Evolutionary conservation across 225 moss, liverwort and hornwort genomes (phyloP).

Genomic region (Pseudisothecium myosuroides): DNA sequence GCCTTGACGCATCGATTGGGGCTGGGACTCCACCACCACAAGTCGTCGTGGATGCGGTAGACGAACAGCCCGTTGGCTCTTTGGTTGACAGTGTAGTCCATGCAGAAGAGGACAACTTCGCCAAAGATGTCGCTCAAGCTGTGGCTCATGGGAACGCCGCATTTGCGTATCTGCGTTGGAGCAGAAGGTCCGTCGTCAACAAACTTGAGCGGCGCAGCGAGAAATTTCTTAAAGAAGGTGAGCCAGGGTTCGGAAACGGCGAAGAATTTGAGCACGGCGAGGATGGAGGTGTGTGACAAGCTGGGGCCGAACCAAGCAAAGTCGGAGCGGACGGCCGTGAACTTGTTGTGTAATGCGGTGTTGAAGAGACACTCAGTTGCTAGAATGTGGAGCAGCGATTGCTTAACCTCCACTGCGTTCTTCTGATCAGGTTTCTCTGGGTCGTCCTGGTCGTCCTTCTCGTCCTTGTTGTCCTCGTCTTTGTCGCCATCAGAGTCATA

Average conservation of each 20-base stretch:
- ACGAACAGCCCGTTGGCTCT: not conserved
- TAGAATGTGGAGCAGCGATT: not conserved
- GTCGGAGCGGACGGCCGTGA: not conserved
- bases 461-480: no score
- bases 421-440: not conserved
- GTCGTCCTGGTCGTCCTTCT: not conserved
- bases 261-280: not conserved
- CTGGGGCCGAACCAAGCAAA: not conserved
- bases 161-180: not conserved
- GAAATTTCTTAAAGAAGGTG: not conserved
- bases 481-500: not conserved
- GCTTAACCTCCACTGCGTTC: not conserved
- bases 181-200: not conserved
- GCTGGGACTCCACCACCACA: not conserved
- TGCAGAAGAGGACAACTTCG: not conserved
- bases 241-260: not conserved
- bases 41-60: not conserved
- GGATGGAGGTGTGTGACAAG: not conserved
- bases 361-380: not conserved
- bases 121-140: not conserved
- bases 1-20: not conserved
- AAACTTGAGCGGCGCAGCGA: not conserved
- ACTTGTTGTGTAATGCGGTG: not conserved
- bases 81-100: not conserved
- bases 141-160: not conserved